These are phyloP conservation scores for Metschnikowia reukaufii DNA, from an alignment of 805 yeast species.

Conservation along the genomic window DNA sequence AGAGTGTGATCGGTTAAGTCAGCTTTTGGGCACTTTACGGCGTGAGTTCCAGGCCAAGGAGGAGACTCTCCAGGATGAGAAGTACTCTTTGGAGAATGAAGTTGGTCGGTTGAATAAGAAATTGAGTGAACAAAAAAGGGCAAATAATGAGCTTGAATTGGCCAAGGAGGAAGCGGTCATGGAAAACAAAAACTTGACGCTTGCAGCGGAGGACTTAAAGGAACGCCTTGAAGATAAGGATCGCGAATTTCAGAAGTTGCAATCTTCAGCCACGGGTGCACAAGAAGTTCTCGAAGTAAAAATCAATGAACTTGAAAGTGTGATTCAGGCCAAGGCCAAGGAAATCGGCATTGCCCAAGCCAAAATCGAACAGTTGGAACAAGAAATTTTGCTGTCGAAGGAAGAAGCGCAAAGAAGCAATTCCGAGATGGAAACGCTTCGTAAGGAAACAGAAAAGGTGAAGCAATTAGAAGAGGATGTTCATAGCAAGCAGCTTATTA, in stretches of 20 bases:
- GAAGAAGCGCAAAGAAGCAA: neutral
- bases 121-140: conserved; percentile 39
- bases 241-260: conserved; percentile 19
- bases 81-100: conserved; percentile 41
- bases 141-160: conserved; percentile 42
- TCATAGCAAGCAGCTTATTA: conserved; percentile 61
- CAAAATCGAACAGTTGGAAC: neutral
- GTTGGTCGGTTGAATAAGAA: conserved; percentile 39
- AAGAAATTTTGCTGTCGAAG: neutral
- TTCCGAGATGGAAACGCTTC: conserved; percentile 12
- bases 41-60: conserved; percentile 38
- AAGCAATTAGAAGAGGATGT: conserved; percentile 58
- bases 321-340: conserved; percentile 8
- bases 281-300: conserved; percentile 6
- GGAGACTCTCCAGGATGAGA: conserved; percentile 37
- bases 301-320: conserved; percentile 6
- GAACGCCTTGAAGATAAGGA: conserved; percentile 39
- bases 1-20: conserved; percentile 54
- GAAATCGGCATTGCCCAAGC: conserved; percentile 1
- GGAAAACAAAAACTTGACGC: conserved; percentile 42
- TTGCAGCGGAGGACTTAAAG: conserved; percentile 45
- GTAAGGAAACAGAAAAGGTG: conserved; percentile 29
- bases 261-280: conserved; percentile 10
- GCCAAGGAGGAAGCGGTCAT: conserved; percentile 37
- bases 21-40: conserved; percentile 38